Base-by-base conservation (phyloP, 2,329 filamentous ascomycete species). In the Teratosphaeria viscida region DNA sequence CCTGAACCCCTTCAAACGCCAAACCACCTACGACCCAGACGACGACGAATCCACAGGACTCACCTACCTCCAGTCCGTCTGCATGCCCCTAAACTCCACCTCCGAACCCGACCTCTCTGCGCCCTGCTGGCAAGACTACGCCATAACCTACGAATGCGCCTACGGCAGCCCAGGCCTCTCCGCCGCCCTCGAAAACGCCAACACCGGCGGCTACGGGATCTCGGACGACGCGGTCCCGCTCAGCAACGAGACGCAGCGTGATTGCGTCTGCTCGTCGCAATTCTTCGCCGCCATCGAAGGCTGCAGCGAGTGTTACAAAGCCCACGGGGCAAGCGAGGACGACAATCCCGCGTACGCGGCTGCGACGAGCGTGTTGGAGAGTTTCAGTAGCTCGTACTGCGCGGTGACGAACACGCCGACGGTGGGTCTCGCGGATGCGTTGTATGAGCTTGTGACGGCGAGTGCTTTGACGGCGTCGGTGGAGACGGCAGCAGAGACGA, bases 231-330 rank as follows among this genome's bases (percentile, higher is more conserved):
- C 58, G 6, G 14, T 58, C 10, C 52, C 35, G 52, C 64, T 63
- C n/a, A 59, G 58, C 27, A 62, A 64, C 61, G 60, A 60, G n/a
- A 66, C 64, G n/a, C 66, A 70, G 53, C 64, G 65, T 19, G 59
- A 62, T 26, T 71, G 68, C 55, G 47, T 70, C 54, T 71, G 68
- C 63, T 57, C 67, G 53, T 64, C 60, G 16, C 65, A 68, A 34
- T 68, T 67, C 58, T 66, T 63, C 60, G 59, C 61, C 35, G 57
- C 58, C n/a, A 49, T 59, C 11, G 23, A 26, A 3, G 68, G 64
- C n/a, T 68, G 68, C 59, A 39, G 56, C 6, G 62, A 62, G 16
- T 69, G 68, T 60, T 67, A 63, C 55, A 56, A 59, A 2, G 62
- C 59, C 3, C 68, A 70, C 57, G 65, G 66, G 1, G 64, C 56